A percentile compares a stretch with the other conserved stretches of the same genome.
Conservation (phyloP, 2,329 filamentous ascomycete genomes). For the Metarhizium rileyi region DNA sequence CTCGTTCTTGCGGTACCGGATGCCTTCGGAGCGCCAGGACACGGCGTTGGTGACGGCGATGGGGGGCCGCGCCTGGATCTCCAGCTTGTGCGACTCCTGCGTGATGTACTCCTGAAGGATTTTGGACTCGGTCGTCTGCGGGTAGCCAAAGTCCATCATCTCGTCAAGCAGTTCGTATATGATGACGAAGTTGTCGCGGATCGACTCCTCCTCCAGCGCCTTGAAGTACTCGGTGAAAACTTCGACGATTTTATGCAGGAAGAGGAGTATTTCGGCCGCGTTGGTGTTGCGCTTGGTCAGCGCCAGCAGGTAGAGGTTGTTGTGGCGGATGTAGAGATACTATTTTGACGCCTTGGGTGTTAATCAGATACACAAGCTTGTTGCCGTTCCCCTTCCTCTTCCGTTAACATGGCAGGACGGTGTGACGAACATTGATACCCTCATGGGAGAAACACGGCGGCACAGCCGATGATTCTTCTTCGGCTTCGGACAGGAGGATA, state of each 20-base stretch:
- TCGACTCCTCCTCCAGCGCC: conserved; percentile 95
- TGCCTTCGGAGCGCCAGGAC: conserved; percentile 95
- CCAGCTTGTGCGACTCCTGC: conserved; percentile 96
- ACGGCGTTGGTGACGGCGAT: conserved; percentile 98
- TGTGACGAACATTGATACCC: conserved; percentile 77
- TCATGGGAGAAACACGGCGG: conserved; percentile 97
- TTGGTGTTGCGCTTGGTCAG: conserved; percentile 98
- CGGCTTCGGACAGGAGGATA: conserved; percentile 87
- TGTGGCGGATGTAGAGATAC: conserved; percentile 99
- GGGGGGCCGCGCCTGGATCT: conserved; percentile 88
- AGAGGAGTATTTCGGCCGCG: conserved; percentile 94
- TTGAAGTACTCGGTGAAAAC: conserved; percentile 99
- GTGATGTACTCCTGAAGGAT: conserved; percentile 99
- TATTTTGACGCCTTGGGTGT: conserved; percentile 27
- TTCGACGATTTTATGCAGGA: conserved; percentile 95
- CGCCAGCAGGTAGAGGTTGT: conserved; percentile 96
- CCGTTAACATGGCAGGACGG: neutral
- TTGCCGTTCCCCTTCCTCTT: too few relatives aligned
- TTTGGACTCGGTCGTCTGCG: conserved; percentile 96
- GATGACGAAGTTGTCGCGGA: conserved; percentile 97
- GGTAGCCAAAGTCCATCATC: conserved; percentile 99
- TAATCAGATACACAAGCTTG: too few relatives aligned
- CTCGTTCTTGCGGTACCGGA: conserved; percentile 98
- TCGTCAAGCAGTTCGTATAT: conserved; percentile 98
- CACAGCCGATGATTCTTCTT: conserved; percentile 97